A percentile compares a stretch with the other conserved stretches of the same genome.
These are phyloP conservation scores for Ziziphus jujuba DNA, from an alignment of 306 rosid genomes.

Conservation along the genomic window DNA sequence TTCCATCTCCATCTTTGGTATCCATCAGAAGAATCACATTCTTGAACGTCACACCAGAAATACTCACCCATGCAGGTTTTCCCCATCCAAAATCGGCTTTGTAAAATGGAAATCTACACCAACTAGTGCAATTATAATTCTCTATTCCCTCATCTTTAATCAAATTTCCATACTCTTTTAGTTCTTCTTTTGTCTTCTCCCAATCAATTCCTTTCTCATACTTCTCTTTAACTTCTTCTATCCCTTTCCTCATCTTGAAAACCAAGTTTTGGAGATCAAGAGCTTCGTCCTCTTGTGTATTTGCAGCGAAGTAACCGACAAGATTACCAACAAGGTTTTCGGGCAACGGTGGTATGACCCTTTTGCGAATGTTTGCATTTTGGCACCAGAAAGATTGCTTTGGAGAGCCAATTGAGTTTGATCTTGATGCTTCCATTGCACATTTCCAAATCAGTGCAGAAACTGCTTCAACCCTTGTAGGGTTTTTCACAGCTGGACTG, in stretches of 20 bases:
- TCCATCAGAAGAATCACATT: slow-evolving; percentile 23
- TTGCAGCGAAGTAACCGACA: slow-evolving; percentile 25
- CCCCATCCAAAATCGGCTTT: slow-evolving; percentile 35
- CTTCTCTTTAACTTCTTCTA: slow-evolving; percentile 3
- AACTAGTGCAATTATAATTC: slow-evolving; percentile 22
- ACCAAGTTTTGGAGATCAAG: slow-evolving; percentile 10
- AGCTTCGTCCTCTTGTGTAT: neutral
- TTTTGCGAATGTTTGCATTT: slow-evolving; percentile 30
- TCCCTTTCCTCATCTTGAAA: slow-evolving; percentile 8
- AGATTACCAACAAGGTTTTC: slow-evolving; percentile 40
- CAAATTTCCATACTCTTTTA: slow-evolving; percentile 9
- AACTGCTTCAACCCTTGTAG: slow-evolving; percentile 21
- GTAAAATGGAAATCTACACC: slow-evolving; percentile 22
- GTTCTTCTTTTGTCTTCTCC: slow-evolving; percentile 3
- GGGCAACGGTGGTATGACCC: slow-evolving; percentile 21
- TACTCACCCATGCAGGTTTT: slow-evolving; percentile 28
- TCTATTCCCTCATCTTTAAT: slow-evolving; percentile 1
- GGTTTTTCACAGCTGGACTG: neutral
- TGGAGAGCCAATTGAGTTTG: neutral
- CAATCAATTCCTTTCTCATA: slow-evolving; percentile 12
- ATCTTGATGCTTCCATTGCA: slow-evolving; percentile 26
- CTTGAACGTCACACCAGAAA: neutral
- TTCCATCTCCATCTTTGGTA: slow-evolving; percentile 25
- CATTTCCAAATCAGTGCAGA: slow-evolving; percentile 50
- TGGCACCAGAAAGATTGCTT: slow-evolving; percentile 34